Evolutionary conservation across 371 early-diverging fungal species (phyloP), one percentile per base, ranked within the genome.

Genomic region (Nosema granulosis): DNA sequence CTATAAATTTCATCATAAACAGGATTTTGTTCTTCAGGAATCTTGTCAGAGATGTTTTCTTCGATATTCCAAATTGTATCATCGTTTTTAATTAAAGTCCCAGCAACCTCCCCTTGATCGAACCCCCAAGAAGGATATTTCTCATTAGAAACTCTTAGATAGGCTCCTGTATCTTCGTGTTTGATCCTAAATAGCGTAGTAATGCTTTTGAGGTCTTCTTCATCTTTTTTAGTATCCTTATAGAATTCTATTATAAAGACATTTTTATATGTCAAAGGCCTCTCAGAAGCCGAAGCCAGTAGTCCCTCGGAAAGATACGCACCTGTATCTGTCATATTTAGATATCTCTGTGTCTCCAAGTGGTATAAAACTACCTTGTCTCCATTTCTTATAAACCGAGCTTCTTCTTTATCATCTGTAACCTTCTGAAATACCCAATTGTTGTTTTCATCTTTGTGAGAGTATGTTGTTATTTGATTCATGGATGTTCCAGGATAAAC

Each of bases 101-200:
- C 96, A 1, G 87, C 86, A 0, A 96, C 92, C 82, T 97, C 97
- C 1, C 89, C 87, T 85, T 99, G 99, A 73, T 90, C 89, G 87
- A 93, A 94, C 13, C 97, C 99, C 99, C 99, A 99, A 74, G 91
- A 89, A 1, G 99, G 99, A 49, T 95, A 88, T 29, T 88, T 88
- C 22, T 88, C 88, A 37, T 89, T 89, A n/a, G 89, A 85, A 52
- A 90, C 87, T 11, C 91, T 89, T 66, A 99, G 85, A 37, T 92
- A 89, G 81, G 95, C 95, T n/a, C 90, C 90, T 35, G 88, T 84
- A 32, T 81, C 75, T 6, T 83, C 84, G 83, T 96, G 94, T 32
- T 90, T 88, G 66, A 99, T 86, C 16, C 92, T 89, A 83, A 97
- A 90, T 16, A 87, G 88, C 0, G 96, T 94, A 0, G 92, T 89